phyloP scores from a whole-genome alignment of 805 yeast genomes.

The Suhomyces sp. region DNA sequence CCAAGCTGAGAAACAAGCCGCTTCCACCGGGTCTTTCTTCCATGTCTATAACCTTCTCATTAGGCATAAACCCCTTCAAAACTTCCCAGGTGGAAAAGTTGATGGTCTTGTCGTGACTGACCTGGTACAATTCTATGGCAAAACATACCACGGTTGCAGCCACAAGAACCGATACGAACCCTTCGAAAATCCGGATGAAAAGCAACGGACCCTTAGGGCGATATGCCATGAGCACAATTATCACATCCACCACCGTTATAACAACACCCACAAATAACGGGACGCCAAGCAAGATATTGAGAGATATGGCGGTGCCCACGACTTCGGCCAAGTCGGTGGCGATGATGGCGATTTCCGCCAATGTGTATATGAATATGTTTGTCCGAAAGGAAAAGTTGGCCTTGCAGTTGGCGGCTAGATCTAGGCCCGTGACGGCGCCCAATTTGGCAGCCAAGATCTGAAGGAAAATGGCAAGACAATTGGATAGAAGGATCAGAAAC shows the following conservation, averaged over 20 bases:
- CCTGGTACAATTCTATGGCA: conserved; percentile 69
- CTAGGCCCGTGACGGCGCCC: conserved; percentile 93
- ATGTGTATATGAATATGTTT: conserved; percentile 60
- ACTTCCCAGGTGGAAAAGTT: conserved; percentile 49
- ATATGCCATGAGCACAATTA: conserved; percentile 83
- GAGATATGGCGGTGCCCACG: conserved; percentile 94
- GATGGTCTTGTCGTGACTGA: conserved; percentile 49
- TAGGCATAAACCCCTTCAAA: conserved; percentile 63
- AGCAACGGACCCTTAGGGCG: conserved; percentile 79
- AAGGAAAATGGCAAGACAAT: conserved; percentile 80
- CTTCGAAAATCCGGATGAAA: conserved; percentile 76
- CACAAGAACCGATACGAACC: conserved; percentile 73
- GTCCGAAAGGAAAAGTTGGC: conserved; percentile 63
- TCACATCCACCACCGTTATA: conserved; percentile 80
- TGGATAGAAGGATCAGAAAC: conserved; percentile 75
- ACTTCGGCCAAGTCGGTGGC: conserved; percentile 98
- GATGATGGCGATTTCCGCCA: conserved; percentile 88
- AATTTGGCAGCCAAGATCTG: conserved; percentile 83
- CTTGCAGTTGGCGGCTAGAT: conserved; percentile 83
- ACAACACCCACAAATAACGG: conserved; percentile 84
- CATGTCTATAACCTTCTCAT: conserved; percentile 34
- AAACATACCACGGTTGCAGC: conserved; percentile 84
- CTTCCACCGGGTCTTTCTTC: conserved; percentile 24
- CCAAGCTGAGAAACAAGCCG: conserved; percentile 74
- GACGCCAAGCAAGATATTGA: conserved; percentile 74